phyloP scores from a whole-genome alignment of 192 early-diverging fungal genomes.

The Polychytrium aggregatum region DNA sequence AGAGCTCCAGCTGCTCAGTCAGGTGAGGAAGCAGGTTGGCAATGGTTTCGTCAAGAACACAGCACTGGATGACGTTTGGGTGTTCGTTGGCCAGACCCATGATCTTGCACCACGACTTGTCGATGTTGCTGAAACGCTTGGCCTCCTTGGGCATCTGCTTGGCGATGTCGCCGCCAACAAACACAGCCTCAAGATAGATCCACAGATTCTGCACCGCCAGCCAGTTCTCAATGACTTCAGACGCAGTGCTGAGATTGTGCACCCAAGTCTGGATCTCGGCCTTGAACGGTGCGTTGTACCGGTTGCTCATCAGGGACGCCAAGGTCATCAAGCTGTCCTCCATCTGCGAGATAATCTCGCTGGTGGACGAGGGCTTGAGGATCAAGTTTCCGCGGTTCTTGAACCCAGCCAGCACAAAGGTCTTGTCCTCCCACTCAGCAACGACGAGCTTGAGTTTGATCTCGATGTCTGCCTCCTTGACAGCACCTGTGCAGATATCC shows the following conservation, averaged over 20 bases:
- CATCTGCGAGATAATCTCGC: constrained; percentile 53
- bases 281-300: constrained; percentile 59
- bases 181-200: constrained; percentile 58
- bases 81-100: constrained; percentile 57
- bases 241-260: constrained; percentile 51
- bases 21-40: constrained; percentile 50
- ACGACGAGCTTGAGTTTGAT: constrained; percentile 45
- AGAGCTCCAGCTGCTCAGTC: constrained; percentile 52
- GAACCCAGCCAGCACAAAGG: constrained; percentile 42
- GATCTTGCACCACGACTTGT: constrained; percentile 57
- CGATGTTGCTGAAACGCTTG: constrained; percentile 55
- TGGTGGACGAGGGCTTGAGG: constrained; percentile 43
- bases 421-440: constrained; percentile 50
- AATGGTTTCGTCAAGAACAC: constrained; percentile 52
- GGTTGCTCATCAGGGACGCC: constrained; percentile 42
- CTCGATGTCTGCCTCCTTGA: constrained; percentile 58
- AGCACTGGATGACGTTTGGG: constrained; percentile 56
- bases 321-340: constrained; percentile 55
- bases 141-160: constrained; percentile 62
- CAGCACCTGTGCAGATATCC: constrained; percentile 50
- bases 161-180: constrained; percentile 57
- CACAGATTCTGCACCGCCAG: constrained; percentile 53
- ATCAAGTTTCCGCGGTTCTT: constrained; percentile 52
- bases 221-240: constrained; percentile 58
- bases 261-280: constrained; percentile 51